Percentiles rank a stretch among this genome's conserved stretches.
Evolutionary conservation across 129 eudicot genomes (phyloP).

Genomic region (Kitagawia praeruptora): DNA sequence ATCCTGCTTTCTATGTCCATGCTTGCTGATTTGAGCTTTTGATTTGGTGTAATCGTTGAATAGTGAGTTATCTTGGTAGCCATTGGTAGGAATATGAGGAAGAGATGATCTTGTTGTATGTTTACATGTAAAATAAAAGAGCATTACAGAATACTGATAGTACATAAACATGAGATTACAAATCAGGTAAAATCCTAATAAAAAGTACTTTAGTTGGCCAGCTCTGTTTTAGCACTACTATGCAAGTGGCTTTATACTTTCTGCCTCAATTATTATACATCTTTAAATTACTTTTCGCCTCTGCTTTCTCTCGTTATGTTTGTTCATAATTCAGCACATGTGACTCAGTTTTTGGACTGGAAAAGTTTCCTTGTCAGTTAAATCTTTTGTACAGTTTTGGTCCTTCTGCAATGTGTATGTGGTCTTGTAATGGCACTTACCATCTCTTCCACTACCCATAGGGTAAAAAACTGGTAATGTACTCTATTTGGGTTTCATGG

Average conservation of each 20-base stretch:
- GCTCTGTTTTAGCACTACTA: not conserved
- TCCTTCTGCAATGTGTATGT: not conserved
- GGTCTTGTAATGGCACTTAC: not conserved
- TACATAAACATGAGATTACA: not conserved
- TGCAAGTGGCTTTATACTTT: not conserved
- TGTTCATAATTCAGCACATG: not conserved
- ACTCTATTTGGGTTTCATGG: not conserved
- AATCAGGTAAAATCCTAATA: not conserved
- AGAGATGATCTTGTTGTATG: not conserved
- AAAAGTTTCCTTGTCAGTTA: not conserved
- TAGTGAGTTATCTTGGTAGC: not conserved
- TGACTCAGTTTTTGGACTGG: not conserved
- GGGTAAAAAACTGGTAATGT: not conserved
- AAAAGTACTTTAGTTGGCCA: not conserved
- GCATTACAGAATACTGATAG: not conserved
- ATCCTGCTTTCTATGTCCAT: slow-evolving; percentile 2
- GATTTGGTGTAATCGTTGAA: not conserved
- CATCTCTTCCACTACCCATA: not conserved
- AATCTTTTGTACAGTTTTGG: not conserved
- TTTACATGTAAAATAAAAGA: not conserved
- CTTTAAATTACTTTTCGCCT: not conserved
- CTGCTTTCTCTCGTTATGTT: not conserved
- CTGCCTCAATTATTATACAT: not conserved
- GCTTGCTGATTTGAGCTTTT: not conserved
- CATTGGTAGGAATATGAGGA: not conserved